These are phyloP conservation scores for Erodium moschatum DNA, from an alignment of 441 rosid species.

Conservation along the genomic window DNA sequence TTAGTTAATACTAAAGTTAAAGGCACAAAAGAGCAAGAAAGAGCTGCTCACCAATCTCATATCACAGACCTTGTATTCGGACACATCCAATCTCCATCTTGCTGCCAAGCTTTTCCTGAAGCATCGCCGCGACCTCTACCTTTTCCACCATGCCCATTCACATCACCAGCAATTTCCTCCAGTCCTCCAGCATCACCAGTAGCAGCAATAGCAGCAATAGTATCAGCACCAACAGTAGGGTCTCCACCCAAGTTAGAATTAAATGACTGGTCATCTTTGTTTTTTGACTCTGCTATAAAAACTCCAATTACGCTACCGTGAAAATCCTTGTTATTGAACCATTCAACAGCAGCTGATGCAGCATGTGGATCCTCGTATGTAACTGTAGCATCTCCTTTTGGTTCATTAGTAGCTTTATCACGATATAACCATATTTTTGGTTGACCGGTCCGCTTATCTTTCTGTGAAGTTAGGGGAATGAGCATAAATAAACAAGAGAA, in stretches of 20 bases:
- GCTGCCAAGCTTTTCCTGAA: constrained; percentile 76
- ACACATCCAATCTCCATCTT: constrained; percentile 97
- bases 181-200: constrained; percentile 34
- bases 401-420: constrained; percentile 80
- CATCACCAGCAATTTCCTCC: constrained; percentile 42
- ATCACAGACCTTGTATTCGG: constrained; percentile 99
- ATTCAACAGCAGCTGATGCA: constrained; percentile 86
- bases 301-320: constrained; percentile 79
- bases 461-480: constrained; percentile 27
- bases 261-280: constrained; percentile 32
- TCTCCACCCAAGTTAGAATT: constrained; percentile 24
- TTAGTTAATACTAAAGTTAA: background rate
- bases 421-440: constrained; percentile 91
- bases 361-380: constrained; percentile 98
- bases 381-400: constrained; percentile 92
- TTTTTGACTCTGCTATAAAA: constrained; percentile 68
- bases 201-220: background rate
- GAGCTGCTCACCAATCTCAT: constrained; percentile 97
- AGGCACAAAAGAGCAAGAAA: constrained; percentile 52
- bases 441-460: constrained; percentile 79
- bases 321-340: constrained; percentile 92
- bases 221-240: constrained; percentile 17
- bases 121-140: constrained; percentile 75
- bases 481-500: background rate
- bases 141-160: constrained; percentile 43